Evolutionary conservation across 2,329 filamentous ascomycete species (phyloP), one percentile per base, ranked within the genome.

Genomic region (Colletotrichum endophyticum): DNA sequence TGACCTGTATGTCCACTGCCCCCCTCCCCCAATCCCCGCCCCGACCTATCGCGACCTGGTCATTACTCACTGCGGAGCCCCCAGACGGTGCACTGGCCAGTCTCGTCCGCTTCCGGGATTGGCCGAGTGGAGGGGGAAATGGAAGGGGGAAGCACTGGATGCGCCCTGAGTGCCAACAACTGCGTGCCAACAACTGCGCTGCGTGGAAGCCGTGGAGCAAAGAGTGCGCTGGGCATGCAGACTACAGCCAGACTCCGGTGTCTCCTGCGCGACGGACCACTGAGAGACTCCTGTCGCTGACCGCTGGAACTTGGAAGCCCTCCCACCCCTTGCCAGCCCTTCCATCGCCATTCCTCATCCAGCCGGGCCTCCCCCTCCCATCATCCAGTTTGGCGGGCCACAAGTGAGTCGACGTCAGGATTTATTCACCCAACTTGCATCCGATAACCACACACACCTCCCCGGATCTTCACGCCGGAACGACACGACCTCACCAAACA

Each of bases 401-500:
- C 73, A 73, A 36, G 70, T 39, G 59, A 66, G 59, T 69, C 70
- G 70, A 76, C 74, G 64, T 73, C 74, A 76, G 74, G 64, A 53
- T 73, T 73, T 30, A 49, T 34, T 73, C 49, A 49, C 57, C 34
- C 63, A 76, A 64, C 73, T 36, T 49, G 64, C 59, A 59, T 59
- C 70, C 63, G 70, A 76, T 36, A 34, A 71, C 64, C n/a, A 63
- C 28, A 49, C 36, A 36, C 44, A 57, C 59, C 36, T 27, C 63
- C 64, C 56, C 70, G 68, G 70, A 70, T 34, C 32, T 67, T 49
- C 62, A 62, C 57, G 70, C 56, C 73, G 39, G 32, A 44, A 16
- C 56, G n/a, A 49, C 66, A 34, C 15, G 19, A n/a, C 73, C 22
- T 28, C 44, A 34, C 16, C 39, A n/a, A 49, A 22, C 44, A 49